These are phyloP conservation scores for Monosporascus ibericus DNA, from an alignment of 2,329 filamentous ascomycete genomes.

Conservation along the genomic window DNA sequence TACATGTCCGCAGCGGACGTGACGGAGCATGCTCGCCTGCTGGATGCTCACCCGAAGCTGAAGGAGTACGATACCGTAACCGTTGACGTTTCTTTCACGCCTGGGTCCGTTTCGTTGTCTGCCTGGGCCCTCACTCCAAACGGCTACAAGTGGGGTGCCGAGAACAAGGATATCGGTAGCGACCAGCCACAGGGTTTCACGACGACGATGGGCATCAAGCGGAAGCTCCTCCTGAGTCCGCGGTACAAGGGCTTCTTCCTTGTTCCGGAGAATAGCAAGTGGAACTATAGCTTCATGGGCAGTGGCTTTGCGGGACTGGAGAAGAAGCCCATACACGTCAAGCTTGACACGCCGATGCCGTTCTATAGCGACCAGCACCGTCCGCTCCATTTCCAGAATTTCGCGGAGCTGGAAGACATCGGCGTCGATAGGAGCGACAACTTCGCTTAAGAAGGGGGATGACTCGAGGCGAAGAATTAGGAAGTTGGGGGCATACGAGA, in stretches of 20 bases:
- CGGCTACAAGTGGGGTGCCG: constrained; percentile 94
- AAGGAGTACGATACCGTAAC: constrained; percentile 86
- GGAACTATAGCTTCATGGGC: constrained; percentile 99
- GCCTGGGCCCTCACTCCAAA: constrained; percentile 89
- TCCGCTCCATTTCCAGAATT: constrained; percentile 93
- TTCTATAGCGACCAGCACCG: constrained; percentile 94
- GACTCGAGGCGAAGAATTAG: not conserved
- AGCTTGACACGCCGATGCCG: constrained; percentile 81
- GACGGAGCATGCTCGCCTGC: constrained; percentile 85
- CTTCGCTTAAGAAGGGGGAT: constrained; percentile 61
- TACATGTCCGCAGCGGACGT: constrained; percentile 97
- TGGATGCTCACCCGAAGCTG: constrained; percentile 75
- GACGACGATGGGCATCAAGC: constrained; percentile 89
- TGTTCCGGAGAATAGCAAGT: constrained; percentile 80
- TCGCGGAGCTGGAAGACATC: constrained; percentile 93
- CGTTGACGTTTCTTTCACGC: constrained; percentile 93
- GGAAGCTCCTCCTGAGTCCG: constrained; percentile 86
- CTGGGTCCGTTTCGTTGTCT: constrained; percentile 88
- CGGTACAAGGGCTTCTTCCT: constrained; percentile 95
- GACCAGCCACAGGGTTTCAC: constrained; percentile 94
- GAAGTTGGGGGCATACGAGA: constrained; percentile 2
- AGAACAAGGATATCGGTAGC: constrained; percentile 88
- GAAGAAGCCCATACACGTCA: constrained; percentile 86
- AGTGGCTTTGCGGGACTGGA: constrained; percentile 80
- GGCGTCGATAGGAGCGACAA: constrained; percentile 92